Evolutionary conservation across 1,284 basidiomycete species (phyloP).

Genomic region (Kwoniella shivajii): DNA sequence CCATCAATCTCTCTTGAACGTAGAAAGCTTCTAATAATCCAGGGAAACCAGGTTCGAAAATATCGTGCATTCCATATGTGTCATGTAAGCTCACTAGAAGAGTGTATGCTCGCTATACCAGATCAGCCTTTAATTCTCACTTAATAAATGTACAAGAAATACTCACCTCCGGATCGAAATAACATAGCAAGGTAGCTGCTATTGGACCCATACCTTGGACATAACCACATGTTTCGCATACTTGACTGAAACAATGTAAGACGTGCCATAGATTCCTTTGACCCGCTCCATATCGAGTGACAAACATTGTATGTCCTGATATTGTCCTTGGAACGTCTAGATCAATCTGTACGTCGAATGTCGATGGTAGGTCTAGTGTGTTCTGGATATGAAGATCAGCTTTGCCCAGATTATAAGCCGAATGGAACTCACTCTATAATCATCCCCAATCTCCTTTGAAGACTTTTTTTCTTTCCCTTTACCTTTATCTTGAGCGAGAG

Average conservation of each 20-base stretch:
- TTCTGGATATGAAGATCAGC: slow-evolving; percentile 45
- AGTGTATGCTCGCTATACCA: slow-evolving; percentile 70
- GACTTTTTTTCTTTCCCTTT: slow-evolving; percentile 35
- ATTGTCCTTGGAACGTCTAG: slow-evolving; percentile 97
- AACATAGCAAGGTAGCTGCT: slow-evolving; percentile 90
- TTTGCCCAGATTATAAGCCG: neutral
- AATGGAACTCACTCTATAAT: slow-evolving; percentile 60
- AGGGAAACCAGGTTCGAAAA: slow-evolving; percentile 94
- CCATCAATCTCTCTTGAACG: slow-evolving; percentile 84
- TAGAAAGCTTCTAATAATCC: slow-evolving; percentile 93
- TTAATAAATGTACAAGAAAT: too few relatives aligned
- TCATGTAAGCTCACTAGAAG: slow-evolving; percentile 82
- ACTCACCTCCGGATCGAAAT: slow-evolving; percentile 77
- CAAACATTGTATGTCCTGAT: slow-evolving; percentile 89
- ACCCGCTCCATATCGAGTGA: slow-evolving; percentile 91
- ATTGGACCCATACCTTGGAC: slow-evolving; percentile 97
- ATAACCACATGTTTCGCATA: slow-evolving; percentile 87
- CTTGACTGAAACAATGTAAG: slow-evolving; percentile 84
- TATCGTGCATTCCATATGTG: slow-evolving; percentile 81
- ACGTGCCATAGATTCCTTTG: slow-evolving; percentile 94
- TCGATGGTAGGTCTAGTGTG: slow-evolving; percentile 73
- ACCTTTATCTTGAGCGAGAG: slow-evolving; percentile 59
- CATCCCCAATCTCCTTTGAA: slow-evolving; percentile 42
- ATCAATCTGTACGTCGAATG: slow-evolving; percentile 96
- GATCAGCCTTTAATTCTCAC: neutral